Percentiles rank a stretch among this genome's conserved stretches.
Evolutionary conservation across 805 yeast species (phyloP).

Genomic region (Ogataea paraovalis): DNA sequence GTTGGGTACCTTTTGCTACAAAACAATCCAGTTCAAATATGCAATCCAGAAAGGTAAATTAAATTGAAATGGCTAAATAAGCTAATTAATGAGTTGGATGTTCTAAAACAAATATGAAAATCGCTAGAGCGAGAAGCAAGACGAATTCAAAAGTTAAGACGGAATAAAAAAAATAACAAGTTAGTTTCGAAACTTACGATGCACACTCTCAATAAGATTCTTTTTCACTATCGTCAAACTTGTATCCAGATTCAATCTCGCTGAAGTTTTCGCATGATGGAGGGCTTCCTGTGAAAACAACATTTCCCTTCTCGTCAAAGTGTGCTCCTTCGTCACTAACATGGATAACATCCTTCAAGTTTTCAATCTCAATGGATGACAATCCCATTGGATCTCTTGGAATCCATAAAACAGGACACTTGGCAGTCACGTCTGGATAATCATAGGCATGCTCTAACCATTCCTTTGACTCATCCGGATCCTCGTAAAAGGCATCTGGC

Average conservation of each 20-base stretch:
- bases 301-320: conserved; percentile 47
- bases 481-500: conserved; percentile 57
- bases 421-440: conserved; percentile 66
- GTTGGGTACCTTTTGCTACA: no score
- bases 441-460: conserved; percentile 65
- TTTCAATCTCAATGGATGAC: conserved; percentile 54
- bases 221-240: not conserved
- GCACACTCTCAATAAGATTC: no score
- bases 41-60: no score
- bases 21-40: no score
- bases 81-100: no score
- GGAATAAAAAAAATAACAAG: no score
- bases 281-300: conserved; percentile 48
- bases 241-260: not conserved
- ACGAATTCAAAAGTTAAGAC: not conserved
- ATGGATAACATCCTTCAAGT: conserved; percentile 51
- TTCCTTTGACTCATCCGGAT: conserved; percentile 38
- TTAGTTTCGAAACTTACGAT: no score
- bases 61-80: no score
- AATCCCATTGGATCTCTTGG: conserved; percentile 88
- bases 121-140: no score
- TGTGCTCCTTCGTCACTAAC: conserved; percentile 67
- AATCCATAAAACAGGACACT: conserved; percentile 82
- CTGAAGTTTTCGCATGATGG: conserved; percentile 31
- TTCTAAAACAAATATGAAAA: not conserved